phyloP scores from a whole-genome alignment of 805 yeast genomes.

The Isabelozyma pseudorhagii region DNA sequence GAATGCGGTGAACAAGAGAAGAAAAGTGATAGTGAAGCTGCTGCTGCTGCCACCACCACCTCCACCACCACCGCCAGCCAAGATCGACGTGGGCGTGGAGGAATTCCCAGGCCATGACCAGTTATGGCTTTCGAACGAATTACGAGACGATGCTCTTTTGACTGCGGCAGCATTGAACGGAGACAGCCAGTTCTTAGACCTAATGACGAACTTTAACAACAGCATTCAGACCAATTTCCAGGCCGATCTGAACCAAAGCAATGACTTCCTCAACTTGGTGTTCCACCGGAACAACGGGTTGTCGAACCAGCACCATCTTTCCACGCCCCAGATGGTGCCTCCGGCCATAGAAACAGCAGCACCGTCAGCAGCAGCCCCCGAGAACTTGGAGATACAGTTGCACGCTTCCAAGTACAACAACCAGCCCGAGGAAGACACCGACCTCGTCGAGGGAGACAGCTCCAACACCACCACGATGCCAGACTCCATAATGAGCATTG shows the following conservation, averaged over 20 bases:
- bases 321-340: neutral
- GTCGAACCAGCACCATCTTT: neutral
- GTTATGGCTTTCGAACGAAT: slow-evolving; percentile 69
- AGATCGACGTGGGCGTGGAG: slow-evolving; percentile 4
- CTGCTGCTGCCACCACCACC: neutral
- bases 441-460: slow-evolving; percentile 32
- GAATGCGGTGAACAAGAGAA: neutral
- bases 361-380: slow-evolving; percentile 26
- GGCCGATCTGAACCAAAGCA: slow-evolving; percentile 9
- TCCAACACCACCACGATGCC: slow-evolving; percentile 47
- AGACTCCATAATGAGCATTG: slow-evolving; percentile 49
- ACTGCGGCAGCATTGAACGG: slow-evolving; percentile 71
- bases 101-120: slow-evolving; percentile 35
- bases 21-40: neutral
- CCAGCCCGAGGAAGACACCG: slow-evolving; percentile 25
- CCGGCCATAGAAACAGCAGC: neutral
- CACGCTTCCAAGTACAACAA: slow-evolving; percentile 32
- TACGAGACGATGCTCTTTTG: slow-evolving; percentile 66
- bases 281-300: slow-evolving; percentile 37
- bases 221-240: neutral
- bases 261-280: slow-evolving; percentile 49
- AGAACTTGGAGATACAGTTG: slow-evolving; percentile 38
- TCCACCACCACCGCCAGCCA: neutral
- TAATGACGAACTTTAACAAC: slow-evolving; percentile 29
- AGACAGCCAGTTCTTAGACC: slow-evolving; percentile 55